Evolutionary conservation across 305 asterid genomes (phyloP), one percentile per base, ranked within the genome.

Genomic region (Fraxinus angustifolia): DNA sequence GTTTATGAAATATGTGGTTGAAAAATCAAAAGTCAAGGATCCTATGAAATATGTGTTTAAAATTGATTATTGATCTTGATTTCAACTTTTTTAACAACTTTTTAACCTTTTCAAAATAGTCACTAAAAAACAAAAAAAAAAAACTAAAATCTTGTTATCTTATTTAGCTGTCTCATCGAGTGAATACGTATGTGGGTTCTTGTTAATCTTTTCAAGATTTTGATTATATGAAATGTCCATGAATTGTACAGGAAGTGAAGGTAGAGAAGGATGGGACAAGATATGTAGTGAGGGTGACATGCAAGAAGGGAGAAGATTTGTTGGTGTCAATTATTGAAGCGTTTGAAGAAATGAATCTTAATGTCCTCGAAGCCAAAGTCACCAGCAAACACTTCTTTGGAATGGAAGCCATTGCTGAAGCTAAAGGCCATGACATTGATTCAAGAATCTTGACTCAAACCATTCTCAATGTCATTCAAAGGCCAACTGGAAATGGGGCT

Each of bases 341-440:
- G 1, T 85, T 93, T 85, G 97, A 93, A 82, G 90, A 87, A 7
- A 72, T 88, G 91, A 83, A 88, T 67, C 7, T 92, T 31, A 82
- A 78, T 73, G 89, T 92, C 3, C 53, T 83, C 26, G 80, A 91
- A 77, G 92, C 93, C 3, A 91, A 81, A 36, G 79, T 87, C 73
- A 79, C 83, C 45, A 85, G 86, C 89, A 87, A 85, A n/a, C 83
- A 87, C 84, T 81, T 89, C 53, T 93, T 93, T 48, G 83, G 80
- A 2, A 84, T 93, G 94, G 94, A 91, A 84, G 96, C 97, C 65
- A 85, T 91, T 85, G 86, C 91, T 11, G 90, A 88, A 82, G 88
- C 89, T 71, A 42, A 78, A 56, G 42, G 81, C 65, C 80, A 77
- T 12, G 78, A 79, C 78, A 10, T 87, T 53, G 91, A 88, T 72